Evolutionary conservation across 495 filamentous ascomycete species (phyloP), one percentile per base, ranked within the genome.

Genomic region (Amniculicola lignicola): DNA sequence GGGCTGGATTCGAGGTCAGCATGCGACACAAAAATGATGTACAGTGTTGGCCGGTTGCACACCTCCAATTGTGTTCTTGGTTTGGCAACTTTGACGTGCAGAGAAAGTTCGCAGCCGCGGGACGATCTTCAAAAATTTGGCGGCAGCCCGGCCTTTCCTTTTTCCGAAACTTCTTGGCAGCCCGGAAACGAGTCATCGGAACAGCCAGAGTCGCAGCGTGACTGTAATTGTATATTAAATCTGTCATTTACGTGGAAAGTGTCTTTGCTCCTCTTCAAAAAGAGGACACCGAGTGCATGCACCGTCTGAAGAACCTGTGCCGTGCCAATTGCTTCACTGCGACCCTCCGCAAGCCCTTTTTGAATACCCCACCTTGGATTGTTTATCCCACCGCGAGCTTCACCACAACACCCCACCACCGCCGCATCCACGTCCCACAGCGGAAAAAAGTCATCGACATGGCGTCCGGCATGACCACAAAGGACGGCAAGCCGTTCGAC

Each of bases 401-500:
- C 46, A 42, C 51, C 41, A 42, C 52, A 18, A 54, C 62, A 36
- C 53, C 57, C 15, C 29, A 16, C 15, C 47, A 39, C 31, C 31
- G 12, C 47, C 21, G 38, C 50, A 45, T 29, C 48, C 47, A 53
- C 28, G 57, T 57, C 36, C 52, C 43, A 1, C 47, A 54, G 41
- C 28, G 53, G 21, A 60, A 65, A 40, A 37, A 65, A 38, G 51
- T 42, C 4, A 47, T 42, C 57, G 40, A 10, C 15, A 73, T 73
- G 70, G 55, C 70, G 3, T 33, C 48, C 23, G 71, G 59, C 35
- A 75, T 80, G 62, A 81, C 73, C 52, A 96, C 92, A 29, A 85
- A 88, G 69, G 91, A 87, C 68, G 93, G 92, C 59, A 82, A 92
- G 76, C 82, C 86, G 67, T 83, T 98, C 55, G 91, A 96, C 67